phyloP scores from a whole-genome alignment of 345 rosid genomes.

The Eucalyptus caleyi region DNA sequence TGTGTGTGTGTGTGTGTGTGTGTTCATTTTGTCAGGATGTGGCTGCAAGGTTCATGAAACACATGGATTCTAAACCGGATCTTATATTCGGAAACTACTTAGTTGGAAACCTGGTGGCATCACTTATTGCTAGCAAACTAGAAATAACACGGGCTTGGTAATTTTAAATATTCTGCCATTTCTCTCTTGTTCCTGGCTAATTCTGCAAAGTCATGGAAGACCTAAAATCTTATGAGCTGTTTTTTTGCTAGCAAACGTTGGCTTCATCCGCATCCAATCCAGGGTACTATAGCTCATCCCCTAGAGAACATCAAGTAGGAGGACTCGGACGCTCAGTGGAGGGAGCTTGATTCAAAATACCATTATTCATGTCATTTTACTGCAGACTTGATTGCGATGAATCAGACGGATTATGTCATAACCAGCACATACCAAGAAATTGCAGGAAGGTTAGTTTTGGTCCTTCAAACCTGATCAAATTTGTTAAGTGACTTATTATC shows the following conservation, averaged over 20 bases:
- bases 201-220: not conserved
- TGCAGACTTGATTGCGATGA: slow-evolving; percentile 80
- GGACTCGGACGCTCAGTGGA: slow-evolving; percentile 86
- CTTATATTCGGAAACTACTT: slow-evolving; percentile 82
- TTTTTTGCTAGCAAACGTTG: not conserved
- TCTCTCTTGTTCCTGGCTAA: not conserved
- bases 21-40: slow-evolving; percentile 30
- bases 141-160: slow-evolving; percentile 44
- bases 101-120: slow-evolving; percentile 85
- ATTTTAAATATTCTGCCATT: not conserved
- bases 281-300: slow-evolving; percentile 86
- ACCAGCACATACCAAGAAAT: slow-evolving; percentile 92
- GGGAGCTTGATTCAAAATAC: slow-evolving; percentile 65
- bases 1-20: too few species aligned
- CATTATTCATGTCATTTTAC: slow-evolving; percentile 94
- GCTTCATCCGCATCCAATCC: not conserved
- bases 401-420: slow-evolving; percentile 64
- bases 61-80: slow-evolving; percentile 61
- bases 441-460: slow-evolving; percentile 59
- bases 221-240: not conserved
- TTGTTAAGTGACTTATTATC: not conserved
- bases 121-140: slow-evolving; percentile 65
- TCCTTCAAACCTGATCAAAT: not conserved
- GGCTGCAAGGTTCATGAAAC: slow-evolving; percentile 45
- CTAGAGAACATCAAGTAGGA: slow-evolving; percentile 80